Evolutionary conservation across 2,329 filamentous ascomycete genomes (phyloP).

Genomic region (Fusarium sp.): DNA sequence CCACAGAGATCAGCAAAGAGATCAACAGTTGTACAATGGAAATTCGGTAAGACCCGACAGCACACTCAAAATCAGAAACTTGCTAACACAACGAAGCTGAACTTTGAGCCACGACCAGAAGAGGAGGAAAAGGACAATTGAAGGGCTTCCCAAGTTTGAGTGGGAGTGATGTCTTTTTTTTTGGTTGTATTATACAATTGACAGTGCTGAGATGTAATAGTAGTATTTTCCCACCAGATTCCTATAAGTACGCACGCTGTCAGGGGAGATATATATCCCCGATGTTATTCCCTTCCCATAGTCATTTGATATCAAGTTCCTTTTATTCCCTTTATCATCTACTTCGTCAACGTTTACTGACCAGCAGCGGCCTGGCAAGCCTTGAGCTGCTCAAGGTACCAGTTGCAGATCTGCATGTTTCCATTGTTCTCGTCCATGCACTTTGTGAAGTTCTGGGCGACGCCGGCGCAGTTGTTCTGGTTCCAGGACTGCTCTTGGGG

Average conservation of each 20-base stretch:
- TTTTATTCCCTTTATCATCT: conserved; percentile 12
- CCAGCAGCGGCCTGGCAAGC: conserved; percentile 84
- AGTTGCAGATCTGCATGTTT: conserved; percentile 95
- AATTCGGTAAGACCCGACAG: conserved; percentile 76
- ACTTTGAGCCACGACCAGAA: conserved; percentile 76
- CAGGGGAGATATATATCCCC: conserved; percentile 35
- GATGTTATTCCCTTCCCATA: conserved; percentile 29
- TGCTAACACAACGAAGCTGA: conserved; percentile 64
- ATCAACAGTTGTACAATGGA: conserved; percentile 88
- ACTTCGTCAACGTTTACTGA: conserved; percentile 64
- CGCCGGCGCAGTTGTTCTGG: conserved; percentile 78
- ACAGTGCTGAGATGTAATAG: conserved; percentile 45
- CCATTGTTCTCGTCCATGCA: conserved; percentile 97
- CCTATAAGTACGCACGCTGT: conserved; percentile 44
- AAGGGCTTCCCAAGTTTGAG: conserved; percentile 39
- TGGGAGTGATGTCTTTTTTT: conserved; percentile 47
- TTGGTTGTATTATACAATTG: conserved; percentile 51
- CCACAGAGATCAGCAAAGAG: conserved; percentile 65
- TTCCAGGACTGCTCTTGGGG: conserved; percentile 67
- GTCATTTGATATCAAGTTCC: conserved; percentile 11
- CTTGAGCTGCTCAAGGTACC: conserved; percentile 98
- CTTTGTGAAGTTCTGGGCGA: conserved; percentile 88
- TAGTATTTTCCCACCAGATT: conserved; percentile 36
- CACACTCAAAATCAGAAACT: neutral
- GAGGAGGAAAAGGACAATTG: conserved; percentile 62